Conservation (phyloP, 2,329 filamentous ascomycete species). For the Myriosclerotinia curreyana region DNA sequence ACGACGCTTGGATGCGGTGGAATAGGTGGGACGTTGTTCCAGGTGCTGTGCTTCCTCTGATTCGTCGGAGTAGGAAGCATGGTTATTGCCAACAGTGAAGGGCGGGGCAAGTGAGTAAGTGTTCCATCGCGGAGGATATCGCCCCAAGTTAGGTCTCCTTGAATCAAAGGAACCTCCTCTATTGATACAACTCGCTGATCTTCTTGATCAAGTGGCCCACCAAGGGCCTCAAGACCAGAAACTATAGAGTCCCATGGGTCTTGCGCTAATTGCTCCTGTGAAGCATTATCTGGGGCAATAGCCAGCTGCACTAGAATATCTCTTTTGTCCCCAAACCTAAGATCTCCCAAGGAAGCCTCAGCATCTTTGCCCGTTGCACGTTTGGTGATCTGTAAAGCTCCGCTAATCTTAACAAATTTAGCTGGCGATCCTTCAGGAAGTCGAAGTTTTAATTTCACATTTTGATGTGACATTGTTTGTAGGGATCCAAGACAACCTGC, state of each 20-base stretch:
- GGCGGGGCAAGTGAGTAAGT: slow-evolving; percentile 79
- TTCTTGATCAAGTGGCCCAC: slow-evolving; percentile 81
- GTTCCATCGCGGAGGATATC: slow-evolving; percentile 89
- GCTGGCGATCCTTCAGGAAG: slow-evolving; percentile 94
- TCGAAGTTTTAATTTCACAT: slow-evolving; percentile 91
- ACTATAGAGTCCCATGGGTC: slow-evolving; percentile 98
- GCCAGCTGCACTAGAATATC: slow-evolving; percentile 93
- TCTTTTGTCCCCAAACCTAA: slow-evolving; percentile 90
- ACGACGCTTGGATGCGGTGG: slow-evolving; percentile 94
- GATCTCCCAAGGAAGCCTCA: slow-evolving; percentile 85
- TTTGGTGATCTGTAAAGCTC: slow-evolving; percentile 93
- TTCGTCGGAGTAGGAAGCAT: slow-evolving; percentile 71
- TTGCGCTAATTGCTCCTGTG: slow-evolving; percentile 77
- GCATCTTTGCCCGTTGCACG: slow-evolving; percentile 91
- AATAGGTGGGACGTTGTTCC: slow-evolving; percentile 71
- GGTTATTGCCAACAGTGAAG: slow-evolving; percentile 89
- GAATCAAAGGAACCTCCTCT: slow-evolving; percentile 91
- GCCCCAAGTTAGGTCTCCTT: slow-evolving; percentile 90
- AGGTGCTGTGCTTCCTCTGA: slow-evolving; percentile 61
- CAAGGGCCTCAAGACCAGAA: slow-evolving; percentile 88
- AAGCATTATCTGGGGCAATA: slow-evolving; percentile 80
- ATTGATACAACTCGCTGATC: slow-evolving; percentile 80
- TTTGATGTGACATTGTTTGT: slow-evolving; percentile 95
- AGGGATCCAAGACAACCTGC: slow-evolving; percentile 89
- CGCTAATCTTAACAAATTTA: slow-evolving; percentile 98